Evolutionary conservation across 1,139 yeast species (phyloP).

Genomic region (Taiozyma sp.): DNA sequence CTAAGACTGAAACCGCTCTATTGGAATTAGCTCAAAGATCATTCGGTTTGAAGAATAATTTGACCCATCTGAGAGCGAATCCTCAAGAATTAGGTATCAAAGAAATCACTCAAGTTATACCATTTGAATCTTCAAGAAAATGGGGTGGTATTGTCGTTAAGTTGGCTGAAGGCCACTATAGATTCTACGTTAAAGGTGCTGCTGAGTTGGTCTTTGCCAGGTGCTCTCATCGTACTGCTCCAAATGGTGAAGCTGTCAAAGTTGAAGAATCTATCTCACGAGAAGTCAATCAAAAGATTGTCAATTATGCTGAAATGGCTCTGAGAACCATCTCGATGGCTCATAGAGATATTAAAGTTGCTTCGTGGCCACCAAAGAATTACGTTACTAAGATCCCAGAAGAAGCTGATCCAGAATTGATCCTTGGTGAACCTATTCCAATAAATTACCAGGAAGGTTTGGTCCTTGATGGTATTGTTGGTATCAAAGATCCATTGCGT

Average conservation of each 20-base stretch:
- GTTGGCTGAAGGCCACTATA: constrained; percentile 38
- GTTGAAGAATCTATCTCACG: constrained; percentile 25
- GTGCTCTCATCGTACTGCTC: constrained; percentile 40
- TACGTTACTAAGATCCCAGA: constrained; percentile 27
- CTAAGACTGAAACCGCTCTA: constrained; percentile 92
- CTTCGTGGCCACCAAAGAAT: constrained; percentile 64
- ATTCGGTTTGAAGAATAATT: constrained; percentile 42
- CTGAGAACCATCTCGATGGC: constrained; percentile 83
- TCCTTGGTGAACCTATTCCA: constrained; percentile 30
- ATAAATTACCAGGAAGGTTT: constrained; percentile 32
- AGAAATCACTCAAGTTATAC: constrained; percentile 64
- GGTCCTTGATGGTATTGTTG: constrained; percentile 69
- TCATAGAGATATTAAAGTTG: constrained; percentile 58
- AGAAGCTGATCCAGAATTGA: constrained; percentile 44
- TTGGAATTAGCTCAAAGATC: constrained; percentile 60
- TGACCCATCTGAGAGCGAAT: constrained; percentile 38
- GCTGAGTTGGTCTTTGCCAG: constrained; percentile 76
- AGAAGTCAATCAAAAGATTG: constrained; percentile 43
- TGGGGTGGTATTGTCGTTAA: constrained; percentile 82
- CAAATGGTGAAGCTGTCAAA: constrained; percentile 29
- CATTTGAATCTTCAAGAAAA: constrained; percentile 90
- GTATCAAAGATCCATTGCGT: constrained; percentile 92
- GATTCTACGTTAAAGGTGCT: constrained; percentile 86
- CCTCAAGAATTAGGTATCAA: constrained; percentile 27
- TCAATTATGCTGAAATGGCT: constrained; percentile 67